Evolutionary conservation across 345 rosid genomes (phyloP), one percentile per base, ranked within the genome.

Genomic region (Ceriops tagal): DNA sequence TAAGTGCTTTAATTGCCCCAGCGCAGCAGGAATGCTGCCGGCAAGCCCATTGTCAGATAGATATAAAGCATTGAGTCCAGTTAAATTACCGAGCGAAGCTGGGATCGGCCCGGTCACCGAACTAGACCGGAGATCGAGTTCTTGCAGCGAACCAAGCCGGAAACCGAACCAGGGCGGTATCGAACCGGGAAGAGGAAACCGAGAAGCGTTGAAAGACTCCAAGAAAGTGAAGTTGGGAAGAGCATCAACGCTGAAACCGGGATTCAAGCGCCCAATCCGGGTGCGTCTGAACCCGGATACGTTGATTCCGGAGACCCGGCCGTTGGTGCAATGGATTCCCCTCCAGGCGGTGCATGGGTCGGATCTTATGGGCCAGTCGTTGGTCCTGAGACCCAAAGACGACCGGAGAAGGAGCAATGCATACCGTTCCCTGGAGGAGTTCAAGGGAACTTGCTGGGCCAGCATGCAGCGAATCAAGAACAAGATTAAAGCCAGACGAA

Each of bases 391-490:
- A 43, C 80, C 80, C 67, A 76, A 63, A 13, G 80, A 71, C 20
- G 69, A 62, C 61, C 80, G 75, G 65, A 76, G 76, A 71, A 67
- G 66, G 16, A 67, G 60, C 73, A 76, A 58, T 8, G 76, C 80
- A 31, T 8, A 61, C 62, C 73, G 58, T 58, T 76, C 80, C 16
- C 13, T 15, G 59, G 66, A 19, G 35, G 84, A 81, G 66, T 64
- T 78, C 57, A 73, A 64, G 30, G 58, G 20, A 57, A 35, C 58
- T 61, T 65, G 73, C 84, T 81, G 86, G 5, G 84, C 70, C 31
- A 65, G 19, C 39, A 68, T 73, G 68, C 66, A 66, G 51, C 58
- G 77, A 68, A 79, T 43, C 75, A 83, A 53, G 16, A 77, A 20
- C 72, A 74, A 70, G 28, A 78, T 18, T 49, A 79, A 6, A 53